These are phyloP conservation scores for Pseudonitzschia delicatissima DNA, from an alignment of 108 stramenopile species.

Conservation along the genomic window DNA sequence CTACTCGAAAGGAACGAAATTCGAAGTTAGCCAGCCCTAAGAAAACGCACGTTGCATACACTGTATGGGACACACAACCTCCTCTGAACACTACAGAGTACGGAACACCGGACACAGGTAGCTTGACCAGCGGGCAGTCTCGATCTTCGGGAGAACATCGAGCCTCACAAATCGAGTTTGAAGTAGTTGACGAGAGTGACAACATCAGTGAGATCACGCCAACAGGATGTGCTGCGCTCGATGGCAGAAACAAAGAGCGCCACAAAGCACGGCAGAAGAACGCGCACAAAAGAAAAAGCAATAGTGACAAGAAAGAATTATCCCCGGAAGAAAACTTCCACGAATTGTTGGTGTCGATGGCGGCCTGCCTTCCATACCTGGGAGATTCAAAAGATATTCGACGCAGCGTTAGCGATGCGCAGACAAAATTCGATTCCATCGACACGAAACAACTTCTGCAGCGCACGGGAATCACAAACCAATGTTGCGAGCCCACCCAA, in stretches of 20 bases:
- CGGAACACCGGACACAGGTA: neutral
- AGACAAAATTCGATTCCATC: too few relatives aligned
- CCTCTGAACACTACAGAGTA: too few relatives aligned
- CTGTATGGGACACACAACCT: neutral
- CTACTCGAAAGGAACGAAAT: neutral
- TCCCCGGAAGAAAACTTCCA: neutral
- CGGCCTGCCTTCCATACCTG: neutral
- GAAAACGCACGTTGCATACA: too few relatives aligned
- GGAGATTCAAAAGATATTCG: neutral
- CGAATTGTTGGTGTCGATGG: neutral
- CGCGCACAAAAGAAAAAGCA: neutral
- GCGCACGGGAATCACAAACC: neutral
- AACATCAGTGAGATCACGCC: neutral
- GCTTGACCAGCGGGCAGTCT: neutral
- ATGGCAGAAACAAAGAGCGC: neutral
- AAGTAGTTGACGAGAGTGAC: neutral
- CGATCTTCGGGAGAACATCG: neutral
- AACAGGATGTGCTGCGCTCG: neutral
- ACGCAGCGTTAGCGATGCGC: neutral
- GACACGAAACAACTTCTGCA: too few relatives aligned
- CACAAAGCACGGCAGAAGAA: neutral
- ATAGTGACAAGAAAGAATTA: neutral
- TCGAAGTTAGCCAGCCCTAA: neutral
- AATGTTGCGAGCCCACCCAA: too few relatives aligned
- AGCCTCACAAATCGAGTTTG: neutral